Evolutionary conservation across 352 stramenopile genomes (phyloP).

Genomic region (Phytopythium cucurbitacearum): DNA sequence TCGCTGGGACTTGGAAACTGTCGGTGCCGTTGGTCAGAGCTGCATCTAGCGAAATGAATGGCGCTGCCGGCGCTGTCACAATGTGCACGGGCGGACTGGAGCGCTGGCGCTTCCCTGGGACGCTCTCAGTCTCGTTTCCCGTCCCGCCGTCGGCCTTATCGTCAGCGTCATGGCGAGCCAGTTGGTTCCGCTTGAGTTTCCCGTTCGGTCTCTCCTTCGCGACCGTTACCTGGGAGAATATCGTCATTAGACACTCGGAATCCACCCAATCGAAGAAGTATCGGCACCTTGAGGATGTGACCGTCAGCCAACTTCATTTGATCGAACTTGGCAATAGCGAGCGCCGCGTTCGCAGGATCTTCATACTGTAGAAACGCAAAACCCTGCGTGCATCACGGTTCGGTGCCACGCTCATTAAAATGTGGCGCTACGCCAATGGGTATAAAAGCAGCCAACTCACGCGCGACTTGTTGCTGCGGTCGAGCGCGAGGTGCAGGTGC

Average conservation of each 20-base stretch:
- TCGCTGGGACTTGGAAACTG: background rate
- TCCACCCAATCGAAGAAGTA: background rate
- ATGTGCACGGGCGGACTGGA: slow-evolving; percentile 32
- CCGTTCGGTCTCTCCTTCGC: slow-evolving; percentile 50
- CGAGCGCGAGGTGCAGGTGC: slow-evolving; percentile 63
- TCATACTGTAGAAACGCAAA: slow-evolving; percentile 82
- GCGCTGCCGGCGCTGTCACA: background rate
- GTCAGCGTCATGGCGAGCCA: slow-evolving; percentile 33
- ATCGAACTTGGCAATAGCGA: slow-evolving; percentile 63
- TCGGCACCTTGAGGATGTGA: slow-evolving; percentile 62
- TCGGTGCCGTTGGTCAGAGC: background rate
- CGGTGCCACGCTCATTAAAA: too few relatives aligned
- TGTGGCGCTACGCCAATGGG: too few relatives aligned
- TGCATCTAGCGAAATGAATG: background rate
- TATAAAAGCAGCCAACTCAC: slow-evolving; percentile 16
- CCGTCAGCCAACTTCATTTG: slow-evolving; percentile 57
- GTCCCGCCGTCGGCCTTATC: slow-evolving; percentile 14
- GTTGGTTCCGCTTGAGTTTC: slow-evolving; percentile 71
- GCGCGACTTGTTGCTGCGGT: slow-evolving; percentile 73
- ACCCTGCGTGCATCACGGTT: slow-evolving; percentile 20
- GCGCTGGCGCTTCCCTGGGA: slow-evolving; percentile 57
- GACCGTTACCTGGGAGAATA: slow-evolving; percentile 52
- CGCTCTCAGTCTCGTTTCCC: slow-evolving; percentile 15
- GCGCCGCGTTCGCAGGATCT: slow-evolving; percentile 29
- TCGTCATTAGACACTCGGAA: background rate